Base-by-base conservation (phyloP, 2,329 filamentous ascomycete genomes). In the Penicillium hesseltinei region DNA sequence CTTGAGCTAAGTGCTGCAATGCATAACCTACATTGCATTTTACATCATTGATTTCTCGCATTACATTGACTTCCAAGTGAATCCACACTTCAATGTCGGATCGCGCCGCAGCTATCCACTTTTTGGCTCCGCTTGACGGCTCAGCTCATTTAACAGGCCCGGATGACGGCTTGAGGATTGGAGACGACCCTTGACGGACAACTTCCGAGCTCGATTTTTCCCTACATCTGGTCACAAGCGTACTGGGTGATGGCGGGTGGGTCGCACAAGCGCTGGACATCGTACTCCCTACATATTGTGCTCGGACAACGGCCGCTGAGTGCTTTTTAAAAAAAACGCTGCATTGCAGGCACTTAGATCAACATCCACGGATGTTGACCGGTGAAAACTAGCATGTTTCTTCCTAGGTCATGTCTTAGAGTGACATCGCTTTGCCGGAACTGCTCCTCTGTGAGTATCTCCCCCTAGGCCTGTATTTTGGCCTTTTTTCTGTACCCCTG, bases 361-460 rank as follows among this genome's bases (percentile, higher is more conserved):
- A 42, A 52, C 39, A 29, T 42, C 23, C 2, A 55, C 62, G 57
- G 59, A 66, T 48, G 39, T 65, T 66, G 54, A 57, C 58, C 62
- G 59, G 59, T 51, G 47, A 19, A 19, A 45, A 42, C 36, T 54
- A 56, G 55, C 51, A 67, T 66, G 63, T 25, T 59, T 38, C 44
- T 54, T 40, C 36, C 44, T 29, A 63, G 43, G 51, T 27, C 48
- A 31, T 52, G 38, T 48, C 36, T 59, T 27, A 63, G 56, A 52
- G 44, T 42, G 27, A 45, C 13, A 27, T 25, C 36, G 27, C 53
- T 55, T 51, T 52, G 59, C 57, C 51, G 46, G 56, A 38, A 39
- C 38, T 62, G 60, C 31, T 58, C 42, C 40, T 57, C 50, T 49
- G 63, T 66, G 51, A 65, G 62, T 49, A 53, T 40, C 36, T 35